Base-by-base conservation (phyloP, 129 eudicot species). In the Flaveria bidentis region DNA sequence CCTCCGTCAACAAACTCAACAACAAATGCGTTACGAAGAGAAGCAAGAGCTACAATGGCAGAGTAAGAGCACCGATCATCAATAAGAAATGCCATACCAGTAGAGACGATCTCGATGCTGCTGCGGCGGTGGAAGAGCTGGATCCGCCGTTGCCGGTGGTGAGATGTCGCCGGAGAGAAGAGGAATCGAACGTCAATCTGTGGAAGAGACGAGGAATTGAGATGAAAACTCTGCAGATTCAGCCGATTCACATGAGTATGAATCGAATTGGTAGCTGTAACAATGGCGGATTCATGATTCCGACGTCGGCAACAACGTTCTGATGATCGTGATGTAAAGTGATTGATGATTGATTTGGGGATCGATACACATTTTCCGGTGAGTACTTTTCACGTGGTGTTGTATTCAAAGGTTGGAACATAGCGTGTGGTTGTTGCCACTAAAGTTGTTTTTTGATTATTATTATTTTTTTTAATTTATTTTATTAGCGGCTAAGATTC, bases 81-180 rank as follows among this genome's bases (percentile, higher is more conserved):
- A 36, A 75, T 16, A 78, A 64, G 46, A 72, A 60, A 2, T 50
- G 18, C 58, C 36, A 51, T 28, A 55, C 53, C 52, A 44, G 72
- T 50, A 64, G 72, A 26, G 78, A 69, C 33, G 80, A 36, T 36
- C 41, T 66, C 67, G 75, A 36, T 46, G 64, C 45, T 74, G 9
- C 45, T n/a, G 74, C 72, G 73, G 70, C 87, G 76, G 71, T 86
- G 12, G 73, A 45, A 55, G 88, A 88, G 51, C 9, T 89, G 79
- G 97, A 91, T 87, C 97, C 97, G 33, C 97, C 97, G 26, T 85
- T 91, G 86, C 97, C 97, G 63, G 97, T 91, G 81, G 87, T 88
- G 82, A 91, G 85, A 84, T 60, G 75, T 26, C 17, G 82, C 22
- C 76, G 77, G 2, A 73, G 60, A 36, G 85, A 86, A 66, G 61